Percentiles rank a stretch among this genome's conserved stretches.
Evolutionary conservation across 306 rosid species (phyloP).

Genomic region (Gleditsia sinensis): DNA sequence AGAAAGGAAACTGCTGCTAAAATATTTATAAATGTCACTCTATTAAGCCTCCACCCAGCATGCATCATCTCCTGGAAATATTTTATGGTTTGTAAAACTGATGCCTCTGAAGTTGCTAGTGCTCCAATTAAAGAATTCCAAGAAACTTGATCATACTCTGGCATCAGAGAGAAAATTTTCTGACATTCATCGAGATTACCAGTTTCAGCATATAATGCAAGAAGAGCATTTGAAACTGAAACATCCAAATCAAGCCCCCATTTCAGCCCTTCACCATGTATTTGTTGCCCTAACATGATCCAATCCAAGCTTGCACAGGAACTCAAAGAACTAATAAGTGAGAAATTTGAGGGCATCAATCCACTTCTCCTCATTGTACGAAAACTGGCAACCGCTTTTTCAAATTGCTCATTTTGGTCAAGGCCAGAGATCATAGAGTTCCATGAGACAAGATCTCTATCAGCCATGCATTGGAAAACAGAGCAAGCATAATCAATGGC

Average conservation of each 20-base stretch:
- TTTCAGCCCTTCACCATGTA: conserved; percentile 75
- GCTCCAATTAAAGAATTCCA: conserved; percentile 89
- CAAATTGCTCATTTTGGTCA: conserved; percentile 70
- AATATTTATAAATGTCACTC: conserved; percentile 76
- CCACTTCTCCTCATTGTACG: conserved; percentile 65
- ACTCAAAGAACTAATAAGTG: conserved; percentile 87
- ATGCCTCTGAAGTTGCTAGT: conserved; percentile 60
- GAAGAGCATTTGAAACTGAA: conserved; percentile 89
- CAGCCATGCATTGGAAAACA: conserved; percentile 60
- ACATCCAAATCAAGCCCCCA: conserved; percentile 85
- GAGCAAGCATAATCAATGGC: conserved; percentile 61
- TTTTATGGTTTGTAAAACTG: conserved; percentile 55
- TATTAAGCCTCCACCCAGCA: conserved; percentile 68
- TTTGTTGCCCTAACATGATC: conserved; percentile 68
- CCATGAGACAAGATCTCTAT: conserved; percentile 78
- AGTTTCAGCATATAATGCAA: conserved; percentile 73
- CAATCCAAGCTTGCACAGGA: conserved; percentile 83
- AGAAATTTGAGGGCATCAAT: conserved; percentile 72
- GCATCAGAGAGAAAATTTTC: conserved; percentile 76
- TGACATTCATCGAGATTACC: conserved; percentile 56
- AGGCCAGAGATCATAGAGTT: conserved; percentile 84
- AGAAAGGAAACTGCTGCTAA: conserved; percentile 73
- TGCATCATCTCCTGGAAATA: conserved; percentile 76
- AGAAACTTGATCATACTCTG: conserved; percentile 74
- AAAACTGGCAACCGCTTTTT: conserved; percentile 67